Evolutionary conservation across 306 rosid species (phyloP).

Genomic region (Cucumis cinereus): DNA sequence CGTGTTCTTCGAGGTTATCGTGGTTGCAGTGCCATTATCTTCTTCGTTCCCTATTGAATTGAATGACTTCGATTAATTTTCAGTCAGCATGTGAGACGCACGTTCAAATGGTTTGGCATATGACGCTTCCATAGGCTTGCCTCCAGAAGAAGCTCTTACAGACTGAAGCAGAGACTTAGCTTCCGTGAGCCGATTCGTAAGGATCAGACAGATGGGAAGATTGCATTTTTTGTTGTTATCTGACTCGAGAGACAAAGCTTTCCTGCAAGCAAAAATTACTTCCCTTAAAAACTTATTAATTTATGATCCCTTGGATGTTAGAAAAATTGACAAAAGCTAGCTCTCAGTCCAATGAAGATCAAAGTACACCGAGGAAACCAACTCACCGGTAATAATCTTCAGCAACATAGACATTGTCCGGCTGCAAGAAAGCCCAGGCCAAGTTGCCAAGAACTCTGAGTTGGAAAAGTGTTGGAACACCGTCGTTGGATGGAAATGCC

Average conservation of each 20-base stretch:
- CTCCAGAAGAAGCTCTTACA: slow-evolving; percentile 47
- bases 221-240: slow-evolving; percentile 91
- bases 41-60: neutral
- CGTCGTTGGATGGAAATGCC: too few relatives aligned
- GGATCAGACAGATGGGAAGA: slow-evolving; percentile 81
- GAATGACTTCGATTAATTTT: slow-evolving; percentile 8
- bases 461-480: neutral
- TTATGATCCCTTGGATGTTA: neutral
- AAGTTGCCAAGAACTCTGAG: slow-evolving; percentile 75
- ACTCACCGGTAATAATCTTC: slow-evolving; percentile 67
- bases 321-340: neutral
- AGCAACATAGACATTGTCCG: slow-evolving; percentile 39
- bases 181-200: slow-evolving; percentile 51
- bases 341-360: neutral
- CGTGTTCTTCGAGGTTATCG: neutral
- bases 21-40: neutral
- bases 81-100: slow-evolving; percentile 46
- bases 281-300: neutral
- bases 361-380: neutral
- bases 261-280: slow-evolving; percentile 24
- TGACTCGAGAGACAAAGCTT: slow-evolving; percentile 61
- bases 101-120: slow-evolving; percentile 70
- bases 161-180: slow-evolving; percentile 70
- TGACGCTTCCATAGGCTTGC: slow-evolving; percentile 62
- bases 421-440: slow-evolving; percentile 96